Conservation (phyloP, 768 basidiomycete species). For the Termitomyces sp. region DNA sequence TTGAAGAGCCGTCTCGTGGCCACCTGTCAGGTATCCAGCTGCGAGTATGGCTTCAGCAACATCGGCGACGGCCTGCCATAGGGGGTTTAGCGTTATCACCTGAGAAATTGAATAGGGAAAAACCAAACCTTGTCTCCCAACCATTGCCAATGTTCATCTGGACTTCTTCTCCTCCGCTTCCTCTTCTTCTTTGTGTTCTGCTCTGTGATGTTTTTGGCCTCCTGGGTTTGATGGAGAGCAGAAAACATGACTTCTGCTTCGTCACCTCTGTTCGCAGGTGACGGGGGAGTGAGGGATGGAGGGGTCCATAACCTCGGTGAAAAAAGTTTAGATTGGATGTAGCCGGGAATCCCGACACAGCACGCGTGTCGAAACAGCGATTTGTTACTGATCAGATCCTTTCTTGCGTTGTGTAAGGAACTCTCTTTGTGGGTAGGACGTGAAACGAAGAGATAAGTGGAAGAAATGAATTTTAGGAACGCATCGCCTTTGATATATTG, state of each 20-base stretch:
- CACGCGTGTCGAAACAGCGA: constrained; percentile 51
- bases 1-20: constrained; percentile 59
- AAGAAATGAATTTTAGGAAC: constrained; percentile 75
- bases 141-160: constrained; percentile 37
- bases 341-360: constrained; percentile 59
- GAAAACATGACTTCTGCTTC: neutral
- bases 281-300: constrained; percentile 27
- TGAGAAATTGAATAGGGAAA: neutral
- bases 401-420: constrained; percentile 58
- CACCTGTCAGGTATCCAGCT: constrained; percentile 74
- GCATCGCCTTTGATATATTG: constrained; percentile 55
- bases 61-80: constrained; percentile 67
- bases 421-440: constrained; percentile 63
- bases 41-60: constrained; percentile 83
- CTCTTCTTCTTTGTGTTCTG: constrained; percentile 20
- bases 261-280: constrained; percentile 1
- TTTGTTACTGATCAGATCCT: constrained; percentile 72
- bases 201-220: neutral
- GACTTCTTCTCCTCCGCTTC: constrained; percentile 30
- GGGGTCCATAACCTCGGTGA: constrained; percentile 63
- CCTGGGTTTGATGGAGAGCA: neutral
- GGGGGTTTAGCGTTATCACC: neutral
- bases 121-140: constrained; percentile 72
- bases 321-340: constrained; percentile 70
- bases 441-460: constrained; percentile 69